Base-by-base conservation (phyloP, 108 stramenopile genomes). In the Fistulifera solaris region DNA sequence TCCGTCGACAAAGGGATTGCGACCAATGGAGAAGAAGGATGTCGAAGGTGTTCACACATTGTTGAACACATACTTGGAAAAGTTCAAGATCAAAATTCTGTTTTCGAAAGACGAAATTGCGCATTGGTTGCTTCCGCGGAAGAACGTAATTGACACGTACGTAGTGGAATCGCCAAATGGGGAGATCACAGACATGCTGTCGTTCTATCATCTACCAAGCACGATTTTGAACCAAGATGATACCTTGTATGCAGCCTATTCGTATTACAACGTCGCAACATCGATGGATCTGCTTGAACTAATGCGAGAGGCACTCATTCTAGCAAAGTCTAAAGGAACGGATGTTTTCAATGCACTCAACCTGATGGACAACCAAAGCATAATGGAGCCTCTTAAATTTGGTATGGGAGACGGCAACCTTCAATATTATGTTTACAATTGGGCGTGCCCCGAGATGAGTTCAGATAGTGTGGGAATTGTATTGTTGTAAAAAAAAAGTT, bases 371-470 rank as follows among this genome's bases (percentile, higher is more conserved):
- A 99, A 99, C 68, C 72, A 75, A 13, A 48, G 43, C 8, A 83
- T 96, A 59, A 68, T 98, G 65, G 60, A 76, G 51, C 92, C 92
- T 26, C 83, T 98, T 48, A 89, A 93, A 59, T 99, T 99, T 68
- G 99, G 99, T 27, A 78, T 77, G 66, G 99, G 99, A 8, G 99
- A 99, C 65, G 99, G 99, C 23, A 80, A 86, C 57, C 72, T 99
- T 19, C 96, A 99, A 70, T 98, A 99, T 77, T 98, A 99, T 73
- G 72, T 99, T 21, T 99, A 96, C 91, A 99, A 99, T 70, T 99
- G 97, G 97, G 79, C 65, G 52, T 87, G 83, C 59, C 84, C 84
- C 1, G 71, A 54, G 26, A 93, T 99, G 81, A 58, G 76, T 51
- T 56, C 94, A 10, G 41, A 56, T 21, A 90, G 97, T 26, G 83